Percentiles rank a stretch among this genome's conserved stretches.
Evolutionary conservation across 2,329 filamentous ascomycete species (phyloP).

Genomic region (Alternaria solani): DNA sequence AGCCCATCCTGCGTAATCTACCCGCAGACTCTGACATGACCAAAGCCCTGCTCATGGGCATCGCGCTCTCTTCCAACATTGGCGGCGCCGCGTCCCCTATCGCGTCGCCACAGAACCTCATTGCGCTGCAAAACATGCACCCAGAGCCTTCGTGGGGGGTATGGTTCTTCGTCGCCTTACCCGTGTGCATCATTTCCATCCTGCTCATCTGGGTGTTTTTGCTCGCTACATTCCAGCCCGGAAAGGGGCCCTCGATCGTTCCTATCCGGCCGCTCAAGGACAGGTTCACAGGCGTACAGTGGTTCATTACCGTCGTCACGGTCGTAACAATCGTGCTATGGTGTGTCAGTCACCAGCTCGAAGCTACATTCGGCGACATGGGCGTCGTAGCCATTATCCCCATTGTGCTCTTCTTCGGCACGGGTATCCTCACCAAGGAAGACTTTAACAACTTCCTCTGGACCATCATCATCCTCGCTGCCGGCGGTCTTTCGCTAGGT

Average conservation of each 20-base stretch:
- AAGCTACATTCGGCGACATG: constrained; percentile 93
- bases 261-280: constrained; percentile 91
- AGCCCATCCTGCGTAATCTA: constrained; percentile 93
- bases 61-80: constrained; percentile 93
- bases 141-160: constrained; percentile 90
- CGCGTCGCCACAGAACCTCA: constrained; percentile 95
- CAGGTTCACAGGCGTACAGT: constrained; percentile 85
- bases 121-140: constrained; percentile 94
- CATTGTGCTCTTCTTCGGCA: constrained; percentile 94
- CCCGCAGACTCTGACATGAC: constrained; percentile 91
- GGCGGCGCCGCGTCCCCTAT: constrained; percentile 97
- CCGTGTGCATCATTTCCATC: constrained; percentile 89
- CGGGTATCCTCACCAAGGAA: constrained; percentile 95
- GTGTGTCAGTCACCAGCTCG: constrained; percentile 91
- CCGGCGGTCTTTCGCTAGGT: constrained; percentile 88
- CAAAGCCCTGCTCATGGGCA: constrained; percentile 93
- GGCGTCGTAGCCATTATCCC: constrained; percentile 97
- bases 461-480: constrained; percentile 99
- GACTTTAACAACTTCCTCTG: constrained; percentile 99
- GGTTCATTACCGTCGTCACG: constrained; percentile 88
- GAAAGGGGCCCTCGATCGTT: constrained; percentile 85
- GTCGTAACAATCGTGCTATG: constrained; percentile 85
- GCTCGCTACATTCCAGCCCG: constrained; percentile 83
- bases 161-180: constrained; percentile 97
- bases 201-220: constrained; percentile 88